These are phyloP conservation scores for Scheffersomyces cryptocercus DNA, from an alignment of 1,139 yeast genomes.

Conservation along the genomic window DNA sequence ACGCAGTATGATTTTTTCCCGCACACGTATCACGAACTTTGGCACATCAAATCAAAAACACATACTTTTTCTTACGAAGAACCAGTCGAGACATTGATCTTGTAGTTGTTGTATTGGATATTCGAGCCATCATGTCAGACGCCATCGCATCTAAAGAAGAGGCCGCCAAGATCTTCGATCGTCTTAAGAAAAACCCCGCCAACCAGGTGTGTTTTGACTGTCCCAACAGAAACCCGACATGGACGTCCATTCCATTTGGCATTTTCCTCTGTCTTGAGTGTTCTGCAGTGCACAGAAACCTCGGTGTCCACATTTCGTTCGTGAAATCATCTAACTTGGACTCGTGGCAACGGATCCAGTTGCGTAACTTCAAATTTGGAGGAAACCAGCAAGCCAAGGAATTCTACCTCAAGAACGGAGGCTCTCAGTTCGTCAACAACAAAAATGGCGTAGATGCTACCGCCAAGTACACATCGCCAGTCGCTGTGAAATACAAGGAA, in stretches of 20 bases:
- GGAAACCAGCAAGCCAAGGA: constrained; percentile 88
- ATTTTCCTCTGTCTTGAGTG: constrained; percentile 50
- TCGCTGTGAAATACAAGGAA: constrained; percentile 77
- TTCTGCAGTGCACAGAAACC: constrained; percentile 50
- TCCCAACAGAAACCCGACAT: constrained; percentile 51
- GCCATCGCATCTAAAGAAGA: constrained; percentile 62
- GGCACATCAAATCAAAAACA: too few species aligned
- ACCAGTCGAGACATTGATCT: too few species aligned
- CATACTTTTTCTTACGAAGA: too few species aligned
- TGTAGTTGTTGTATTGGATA: too few species aligned
- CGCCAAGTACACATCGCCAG: constrained; percentile 76
- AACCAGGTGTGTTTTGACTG: constrained; percentile 80
- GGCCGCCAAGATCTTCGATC: constrained; percentile 56
- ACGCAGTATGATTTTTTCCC: too few species aligned
- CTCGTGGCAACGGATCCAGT: constrained; percentile 83
- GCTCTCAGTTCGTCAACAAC: constrained; percentile 58
- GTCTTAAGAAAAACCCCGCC: constrained; percentile 64
- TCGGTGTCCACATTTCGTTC: constrained; percentile 52
- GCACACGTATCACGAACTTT: too few species aligned
- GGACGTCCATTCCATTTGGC: constrained; percentile 55
- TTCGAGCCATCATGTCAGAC: not conserved
- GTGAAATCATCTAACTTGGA: constrained; percentile 92
- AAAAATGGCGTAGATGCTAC: constrained; percentile 60
- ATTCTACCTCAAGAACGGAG: constrained; percentile 81
- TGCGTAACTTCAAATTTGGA: constrained; percentile 88